These are phyloP conservation scores for Drechslerella stenobrocha DNA, from an alignment of 2,329 filamentous ascomycete genomes.

Conservation along the genomic window DNA sequence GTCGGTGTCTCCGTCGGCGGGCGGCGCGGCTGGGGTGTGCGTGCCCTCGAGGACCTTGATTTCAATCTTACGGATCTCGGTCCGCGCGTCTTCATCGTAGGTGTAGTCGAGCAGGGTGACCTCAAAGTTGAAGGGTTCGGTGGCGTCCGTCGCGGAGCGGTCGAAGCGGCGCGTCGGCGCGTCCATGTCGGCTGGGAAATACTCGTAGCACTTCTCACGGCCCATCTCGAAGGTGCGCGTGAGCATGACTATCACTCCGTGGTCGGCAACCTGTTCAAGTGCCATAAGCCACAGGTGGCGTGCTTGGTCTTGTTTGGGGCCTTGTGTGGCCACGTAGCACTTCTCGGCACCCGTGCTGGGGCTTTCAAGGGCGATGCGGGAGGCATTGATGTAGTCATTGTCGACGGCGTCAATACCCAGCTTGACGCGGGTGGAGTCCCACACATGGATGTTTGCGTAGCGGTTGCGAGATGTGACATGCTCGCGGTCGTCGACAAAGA, in stretches of 20 bases:
- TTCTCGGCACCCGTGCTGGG: slow-evolving; percentile 60
- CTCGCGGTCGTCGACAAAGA: slow-evolving; percentile 49
- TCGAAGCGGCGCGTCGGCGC: slow-evolving; percentile 64
- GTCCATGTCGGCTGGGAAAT: slow-evolving; percentile 71
- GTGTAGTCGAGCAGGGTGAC: slow-evolving; percentile 65
- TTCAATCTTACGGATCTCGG: slow-evolving; percentile 73
- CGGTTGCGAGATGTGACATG: slow-evolving; percentile 61
- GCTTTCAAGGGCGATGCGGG: slow-evolving; percentile 66
- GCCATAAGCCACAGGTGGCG: slow-evolving; percentile 96
- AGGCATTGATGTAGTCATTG: slow-evolving; percentile 82
- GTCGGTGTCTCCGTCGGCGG: slow-evolving; percentile 4
- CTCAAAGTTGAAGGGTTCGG: slow-evolving; percentile 58
- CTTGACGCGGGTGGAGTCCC: slow-evolving; percentile 80
- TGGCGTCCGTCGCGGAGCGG: slow-evolving; percentile 54
- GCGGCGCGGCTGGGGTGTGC: slow-evolving; percentile 51
- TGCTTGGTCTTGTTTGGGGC: slow-evolving; percentile 74
- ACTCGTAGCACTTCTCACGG: slow-evolving; percentile 82
- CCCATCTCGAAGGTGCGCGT: slow-evolving; percentile 81
- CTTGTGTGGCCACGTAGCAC: slow-evolving; percentile 87
- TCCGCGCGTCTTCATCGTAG: slow-evolving; percentile 64
- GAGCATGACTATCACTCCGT: slow-evolving; percentile 88
- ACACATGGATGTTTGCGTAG: slow-evolving; percentile 87
- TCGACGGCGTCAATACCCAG: slow-evolving; percentile 74
- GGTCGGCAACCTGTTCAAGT: slow-evolving; percentile 73
- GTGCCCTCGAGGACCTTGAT: slow-evolving; percentile 60